phyloP scores from a whole-genome alignment of 208 protist species.

The Angomonas ambiguus region DNA sequence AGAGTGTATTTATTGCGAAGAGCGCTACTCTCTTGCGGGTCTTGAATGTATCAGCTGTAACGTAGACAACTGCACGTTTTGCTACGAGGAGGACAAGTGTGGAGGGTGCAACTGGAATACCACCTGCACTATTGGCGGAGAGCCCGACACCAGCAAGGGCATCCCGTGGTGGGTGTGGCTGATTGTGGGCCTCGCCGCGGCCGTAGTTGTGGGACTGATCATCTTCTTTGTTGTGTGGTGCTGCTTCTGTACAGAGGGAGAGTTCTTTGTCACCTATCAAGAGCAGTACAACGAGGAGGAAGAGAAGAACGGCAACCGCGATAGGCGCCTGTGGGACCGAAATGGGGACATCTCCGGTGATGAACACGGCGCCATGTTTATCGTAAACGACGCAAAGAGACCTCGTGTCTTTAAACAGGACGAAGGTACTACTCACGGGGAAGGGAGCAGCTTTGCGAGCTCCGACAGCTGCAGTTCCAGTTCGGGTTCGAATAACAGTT shows the following conservation, averaged over 20 bases:
- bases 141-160: background rate
- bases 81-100: background rate
- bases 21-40: too few species aligned
- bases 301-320: background rate
- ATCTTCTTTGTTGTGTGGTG: background rate
- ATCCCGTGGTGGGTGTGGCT: constrained; percentile 5
- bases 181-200: background rate
- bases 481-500: too few species aligned
- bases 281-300: background rate
- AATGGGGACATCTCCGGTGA: background rate
- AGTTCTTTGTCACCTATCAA: background rate
- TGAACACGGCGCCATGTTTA: background rate
- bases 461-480: background rate
- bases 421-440: background rate
- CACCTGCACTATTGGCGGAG: background rate
- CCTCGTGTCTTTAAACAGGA: background rate
- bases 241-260: background rate
- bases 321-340: background rate
- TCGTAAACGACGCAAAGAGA: background rate
- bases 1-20: too few species aligned
- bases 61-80: background rate
- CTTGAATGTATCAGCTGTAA: background rate
- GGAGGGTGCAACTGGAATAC: background rate
- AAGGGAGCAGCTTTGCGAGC: background rate
- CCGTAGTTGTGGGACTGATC: background rate